These are phyloP conservation scores for Collariella sp. DNA, from an alignment of 495 filamentous ascomycete species.

Conservation along the genomic window DNA sequence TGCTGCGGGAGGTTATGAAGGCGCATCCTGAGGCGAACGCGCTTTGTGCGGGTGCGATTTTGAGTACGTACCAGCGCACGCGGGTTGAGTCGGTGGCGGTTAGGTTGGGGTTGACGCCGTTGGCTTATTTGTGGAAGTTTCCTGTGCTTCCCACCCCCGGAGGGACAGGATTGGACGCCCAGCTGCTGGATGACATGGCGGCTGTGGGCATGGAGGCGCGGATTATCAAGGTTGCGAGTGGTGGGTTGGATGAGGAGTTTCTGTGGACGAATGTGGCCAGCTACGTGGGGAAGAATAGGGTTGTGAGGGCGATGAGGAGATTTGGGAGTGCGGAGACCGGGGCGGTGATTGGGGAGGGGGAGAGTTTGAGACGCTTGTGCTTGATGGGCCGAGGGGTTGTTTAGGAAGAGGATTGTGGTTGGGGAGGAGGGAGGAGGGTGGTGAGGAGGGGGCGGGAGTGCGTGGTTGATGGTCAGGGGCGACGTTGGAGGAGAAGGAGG, in stretches of 20 bases:
- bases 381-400: conserved; percentile 70
- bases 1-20: conserved; percentile 53
- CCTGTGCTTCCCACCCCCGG: conserved; percentile 49
- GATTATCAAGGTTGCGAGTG: conserved; percentile 90
- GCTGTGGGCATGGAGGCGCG: conserved; percentile 66
- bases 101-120: conserved; percentile 65
- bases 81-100: conserved; percentile 80
- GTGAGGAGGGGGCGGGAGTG: conserved; percentile 61
- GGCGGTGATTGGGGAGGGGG: conserved; percentile 80
- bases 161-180: conserved; percentile 27
- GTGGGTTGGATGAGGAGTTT: conserved; percentile 71
- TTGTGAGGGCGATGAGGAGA: conserved; percentile 55
- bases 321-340: conserved; percentile 59
- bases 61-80: conserved; percentile 92
- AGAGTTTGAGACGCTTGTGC: conserved; percentile 93
- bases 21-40: conserved; percentile 73
- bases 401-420: conserved; percentile 62
- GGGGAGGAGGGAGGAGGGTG: conserved; percentile 41
- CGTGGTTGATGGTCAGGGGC: conserved; percentile 54
- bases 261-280: conserved; percentile 75
- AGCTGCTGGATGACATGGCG: conserved; percentile 74
- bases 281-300: conserved; percentile 37
- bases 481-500: conserved; percentile 44
- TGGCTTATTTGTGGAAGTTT: conserved; percentile 89
- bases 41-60: conserved; percentile 81